Evolutionary conservation across 1,139 yeast genomes (phyloP), one percentile per base, ranked within the genome.

Genomic region (Dujonia santamariae): DNA sequence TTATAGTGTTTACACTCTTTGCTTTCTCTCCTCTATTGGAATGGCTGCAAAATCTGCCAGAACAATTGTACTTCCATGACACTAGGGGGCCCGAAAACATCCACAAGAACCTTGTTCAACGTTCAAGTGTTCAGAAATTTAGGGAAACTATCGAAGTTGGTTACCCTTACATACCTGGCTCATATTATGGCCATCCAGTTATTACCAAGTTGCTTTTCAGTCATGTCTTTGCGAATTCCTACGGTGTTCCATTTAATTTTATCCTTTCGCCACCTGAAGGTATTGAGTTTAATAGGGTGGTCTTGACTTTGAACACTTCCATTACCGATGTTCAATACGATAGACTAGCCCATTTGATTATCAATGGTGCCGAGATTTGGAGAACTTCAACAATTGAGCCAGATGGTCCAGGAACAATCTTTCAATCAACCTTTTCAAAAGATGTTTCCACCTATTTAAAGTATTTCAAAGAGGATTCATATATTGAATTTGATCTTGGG

Each of bases 381-480:
- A 64, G 90, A 48, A 75, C 85, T 0, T 76, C 85, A 3, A 82
- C 88, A 3, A 75, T 82, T 4, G 88, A 82, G 51, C 90, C 90
- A 0, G 68, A 68, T 12, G 47, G 50, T 16, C 34, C 28, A 2
- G 45, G 44, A 2, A 17, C 34, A 4, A 36, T 37, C 27, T n/a
- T 16, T 7, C 6, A 31, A 19, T 67, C 76, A n/a, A 51, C 58
- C 11, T 56, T 66, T 30, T 56, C 63, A 17, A 81, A 80, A 48
- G 90, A 83, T 45, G 68, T 80, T 2, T 67, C 85, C 2, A 52
- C 57, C 26, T 80, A 75, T 46, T 47, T 67, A 7, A 39, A 62
- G 0, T 51, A 81, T 24, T 80, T 83, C 50, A 44, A 54, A 30
- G 33, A 48, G 7, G 45, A 53, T 5, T 39, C 44, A 3, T 46